These are phyloP conservation scores for Spencermartinsiella europaea DNA, from an alignment of 805 yeast genomes.

Conservation along the genomic window DNA sequence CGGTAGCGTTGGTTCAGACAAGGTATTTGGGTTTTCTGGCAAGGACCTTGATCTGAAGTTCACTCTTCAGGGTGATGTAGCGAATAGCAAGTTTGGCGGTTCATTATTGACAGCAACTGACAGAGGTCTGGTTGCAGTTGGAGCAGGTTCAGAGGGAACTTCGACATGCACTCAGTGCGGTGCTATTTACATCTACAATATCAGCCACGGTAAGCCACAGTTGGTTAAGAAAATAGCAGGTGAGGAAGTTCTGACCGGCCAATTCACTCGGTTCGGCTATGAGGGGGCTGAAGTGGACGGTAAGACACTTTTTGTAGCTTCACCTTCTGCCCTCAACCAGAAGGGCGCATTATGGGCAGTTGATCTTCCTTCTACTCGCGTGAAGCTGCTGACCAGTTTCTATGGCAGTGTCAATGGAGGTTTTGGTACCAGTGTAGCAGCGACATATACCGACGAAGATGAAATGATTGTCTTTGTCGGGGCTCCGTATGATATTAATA, in stretches of 20 bases:
- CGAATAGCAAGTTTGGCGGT: constrained; percentile 27
- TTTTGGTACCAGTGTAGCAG: constrained; percentile 40
- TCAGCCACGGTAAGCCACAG: constrained; percentile 20
- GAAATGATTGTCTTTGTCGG: constrained; percentile 19
- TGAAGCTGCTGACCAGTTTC: constrained; percentile 15
- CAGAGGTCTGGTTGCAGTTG: constrained; percentile 28
- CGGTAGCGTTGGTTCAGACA: constrained; percentile 37
- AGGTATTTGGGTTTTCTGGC: constrained; percentile 35
- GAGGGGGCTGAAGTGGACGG: constrained; percentile 26
- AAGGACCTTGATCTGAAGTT: constrained; percentile 12
- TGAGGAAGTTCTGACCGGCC: constrained; percentile 14
- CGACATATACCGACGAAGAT: constrained; percentile 13
- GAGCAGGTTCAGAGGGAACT: constrained; percentile 28
- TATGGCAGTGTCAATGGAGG: constrained; percentile 35
- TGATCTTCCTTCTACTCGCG: constrained; percentile 25
- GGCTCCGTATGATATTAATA: constrained; percentile 23
- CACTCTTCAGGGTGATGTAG: constrained; percentile 12
- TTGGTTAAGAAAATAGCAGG: constrained; percentile 10
- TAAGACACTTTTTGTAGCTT: constrained; percentile 34
- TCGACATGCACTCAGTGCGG: constrained; percentile 38
- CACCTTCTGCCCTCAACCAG: constrained; percentile 39
- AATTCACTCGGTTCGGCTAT: constrained; percentile 33
- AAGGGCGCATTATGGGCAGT: constrained; percentile 46
- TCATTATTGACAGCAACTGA: constrained; percentile 21
- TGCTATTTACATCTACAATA: constrained; percentile 34